These are phyloP conservation scores for Cystofilobasidium capitatum DNA, from an alignment of 768 basidiomycete species.

Conservation along the genomic window DNA sequence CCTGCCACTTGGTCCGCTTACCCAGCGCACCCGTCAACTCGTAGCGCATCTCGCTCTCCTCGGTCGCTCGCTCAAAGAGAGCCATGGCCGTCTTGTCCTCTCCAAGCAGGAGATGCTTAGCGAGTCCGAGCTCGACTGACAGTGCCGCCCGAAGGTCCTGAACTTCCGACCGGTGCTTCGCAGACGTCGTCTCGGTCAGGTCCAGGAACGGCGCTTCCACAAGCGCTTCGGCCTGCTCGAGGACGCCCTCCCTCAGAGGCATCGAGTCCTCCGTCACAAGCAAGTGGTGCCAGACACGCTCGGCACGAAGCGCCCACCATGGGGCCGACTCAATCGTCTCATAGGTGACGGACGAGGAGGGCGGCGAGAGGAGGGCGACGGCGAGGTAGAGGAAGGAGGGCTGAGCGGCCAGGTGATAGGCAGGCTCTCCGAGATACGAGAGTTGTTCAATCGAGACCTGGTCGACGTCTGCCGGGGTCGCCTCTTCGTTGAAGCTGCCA, in stretches of 20 bases:
- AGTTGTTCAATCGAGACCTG: slow-evolving; percentile 62
- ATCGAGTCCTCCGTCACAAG: slow-evolving; percentile 7
- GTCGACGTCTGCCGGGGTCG: slow-evolving; percentile 44
- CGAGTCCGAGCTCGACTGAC: slow-evolving; percentile 63
- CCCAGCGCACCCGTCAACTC: slow-evolving; percentile 88
- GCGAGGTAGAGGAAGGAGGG: slow-evolving; percentile 67
- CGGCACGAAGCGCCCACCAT: slow-evolving; percentile 77
- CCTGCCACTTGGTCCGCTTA: slow-evolving; percentile 87
- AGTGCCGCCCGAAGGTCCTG: slow-evolving; percentile 51
- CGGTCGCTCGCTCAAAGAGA: slow-evolving; percentile 64
- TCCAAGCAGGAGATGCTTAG: slow-evolving; percentile 56
- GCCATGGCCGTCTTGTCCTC: slow-evolving; percentile 65
- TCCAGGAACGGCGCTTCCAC: slow-evolving; percentile 12
- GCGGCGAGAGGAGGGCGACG: slow-evolving; percentile 49
- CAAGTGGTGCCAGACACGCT: slow-evolving; percentile 13
- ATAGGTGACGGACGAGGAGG: background rate
- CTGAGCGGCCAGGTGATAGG: slow-evolving; percentile 72
- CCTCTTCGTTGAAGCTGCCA: slow-evolving; percentile 33
- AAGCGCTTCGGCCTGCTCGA: slow-evolving; percentile 28
- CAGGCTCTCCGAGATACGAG: slow-evolving; percentile 81
- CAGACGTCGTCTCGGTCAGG: background rate
- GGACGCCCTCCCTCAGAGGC: slow-evolving; percentile 43
- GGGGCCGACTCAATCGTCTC: slow-evolving; percentile 47
- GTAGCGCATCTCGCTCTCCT: slow-evolving; percentile 66
- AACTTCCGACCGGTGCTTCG: slow-evolving; percentile 47